These are phyloP conservation scores for Wickerhamomyces rabaulensis DNA, from an alignment of 805 yeast species.

Conservation along the genomic window DNA sequence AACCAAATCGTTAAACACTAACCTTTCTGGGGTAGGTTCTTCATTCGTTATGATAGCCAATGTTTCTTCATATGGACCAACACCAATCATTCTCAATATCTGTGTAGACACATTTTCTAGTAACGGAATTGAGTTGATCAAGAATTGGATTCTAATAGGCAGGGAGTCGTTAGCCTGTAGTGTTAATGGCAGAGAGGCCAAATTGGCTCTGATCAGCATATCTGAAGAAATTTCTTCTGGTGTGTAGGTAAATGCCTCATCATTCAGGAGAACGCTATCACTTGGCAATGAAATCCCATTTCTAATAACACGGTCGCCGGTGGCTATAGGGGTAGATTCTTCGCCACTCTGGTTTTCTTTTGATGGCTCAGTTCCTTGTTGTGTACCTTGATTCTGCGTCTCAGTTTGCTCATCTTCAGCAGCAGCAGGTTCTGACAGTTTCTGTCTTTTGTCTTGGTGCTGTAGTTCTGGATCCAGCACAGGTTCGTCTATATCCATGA, in stretches of 20 bases:
- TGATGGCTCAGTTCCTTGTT: background rate
- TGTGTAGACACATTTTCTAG: conserved; percentile 82
- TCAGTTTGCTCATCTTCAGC: background rate
- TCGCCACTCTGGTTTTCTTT: background rate
- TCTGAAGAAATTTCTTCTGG: conserved; percentile 11
- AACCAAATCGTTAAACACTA: conserved; percentile 58
- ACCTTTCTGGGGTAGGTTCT: conserved; percentile 61
- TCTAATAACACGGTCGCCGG: conserved; percentile 1
- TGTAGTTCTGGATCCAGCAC: background rate
- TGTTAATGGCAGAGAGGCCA: conserved; percentile 57
- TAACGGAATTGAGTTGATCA: conserved; percentile 66
- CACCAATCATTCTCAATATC: conserved; percentile 63
- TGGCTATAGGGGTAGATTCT: background rate
- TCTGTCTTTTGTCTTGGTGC: background rate
- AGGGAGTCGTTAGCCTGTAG: conserved; percentile 49
- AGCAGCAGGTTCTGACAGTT: background rate
- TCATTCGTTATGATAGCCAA: conserved; percentile 62
- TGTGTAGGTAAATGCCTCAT: background rate
- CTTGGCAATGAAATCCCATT: conserved; percentile 19
- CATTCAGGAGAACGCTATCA: conserved; percentile 16
- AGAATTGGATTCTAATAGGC: conserved; percentile 52
- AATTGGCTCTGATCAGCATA: conserved; percentile 37
- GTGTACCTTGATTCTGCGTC: background rate
- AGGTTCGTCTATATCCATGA: background rate
- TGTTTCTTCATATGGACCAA: conserved; percentile 72